Evolutionary conservation across 2,329 filamentous ascomycete species (phyloP).

Genomic region (Rhynchosporium agropyri): DNA sequence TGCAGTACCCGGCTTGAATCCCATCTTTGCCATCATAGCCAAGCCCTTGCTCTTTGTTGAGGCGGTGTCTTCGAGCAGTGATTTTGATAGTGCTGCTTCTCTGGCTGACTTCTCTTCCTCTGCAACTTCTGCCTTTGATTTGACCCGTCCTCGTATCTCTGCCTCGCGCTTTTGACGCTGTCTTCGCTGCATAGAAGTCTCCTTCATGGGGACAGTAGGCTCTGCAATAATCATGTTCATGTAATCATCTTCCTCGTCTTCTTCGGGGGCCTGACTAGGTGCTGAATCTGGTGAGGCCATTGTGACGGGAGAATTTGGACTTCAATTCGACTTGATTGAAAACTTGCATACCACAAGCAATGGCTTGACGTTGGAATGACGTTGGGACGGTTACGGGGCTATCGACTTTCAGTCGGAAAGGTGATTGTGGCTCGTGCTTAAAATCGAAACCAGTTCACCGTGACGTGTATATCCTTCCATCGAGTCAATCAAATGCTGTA

Average conservation of each 20-base stretch:
- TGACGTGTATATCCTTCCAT: too few relatives aligned
- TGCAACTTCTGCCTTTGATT: constrained; percentile 83
- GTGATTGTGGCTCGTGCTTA: too few relatives aligned
- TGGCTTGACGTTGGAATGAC: not conserved
- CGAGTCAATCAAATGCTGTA: too few relatives aligned
- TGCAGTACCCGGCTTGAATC: constrained; percentile 75
- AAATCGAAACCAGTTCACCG: too few relatives aligned
- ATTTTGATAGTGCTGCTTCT: constrained; percentile 75
- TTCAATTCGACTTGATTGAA: not conserved
- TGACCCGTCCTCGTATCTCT: constrained; percentile 66
- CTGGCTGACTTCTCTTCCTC: constrained; percentile 71
- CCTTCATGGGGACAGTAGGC: constrained; percentile 52
- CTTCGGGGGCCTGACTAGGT: constrained; percentile 36
- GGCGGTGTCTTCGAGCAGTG: constrained; percentile 60
- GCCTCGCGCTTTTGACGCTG: constrained; percentile 56
- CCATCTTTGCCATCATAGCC: constrained; percentile 96
- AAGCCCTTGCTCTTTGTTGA: constrained; percentile 79
- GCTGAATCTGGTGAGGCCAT: constrained; percentile 31
- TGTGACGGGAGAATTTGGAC: constrained; percentile 5
- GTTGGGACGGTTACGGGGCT: not conserved
- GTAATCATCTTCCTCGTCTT: constrained; percentile 89
- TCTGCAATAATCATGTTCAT: constrained; percentile 93
- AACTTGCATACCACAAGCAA: not conserved
- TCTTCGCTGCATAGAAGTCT: constrained; percentile 63
- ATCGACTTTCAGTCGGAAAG: too few relatives aligned